Evolutionary conservation across 2,329 filamentous ascomycete species (phyloP), one percentile per base, ranked within the genome.

Genomic region (Alternaria hordeiaustralica): DNA sequence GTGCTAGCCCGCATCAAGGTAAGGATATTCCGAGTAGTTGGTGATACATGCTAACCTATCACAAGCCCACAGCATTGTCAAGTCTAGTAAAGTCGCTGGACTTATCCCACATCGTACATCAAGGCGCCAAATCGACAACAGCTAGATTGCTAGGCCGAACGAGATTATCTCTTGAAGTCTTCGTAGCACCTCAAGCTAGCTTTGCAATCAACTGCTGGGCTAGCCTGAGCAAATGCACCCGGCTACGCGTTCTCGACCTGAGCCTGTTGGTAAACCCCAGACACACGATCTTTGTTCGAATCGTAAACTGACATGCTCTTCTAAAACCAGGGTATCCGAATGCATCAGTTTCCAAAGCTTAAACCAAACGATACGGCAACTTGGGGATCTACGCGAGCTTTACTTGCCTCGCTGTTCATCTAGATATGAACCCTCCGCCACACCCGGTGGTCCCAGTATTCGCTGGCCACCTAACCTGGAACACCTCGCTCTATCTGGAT

Each of bases 201-300:
- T 89, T 90, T 69, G 84, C 84, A 3, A 76, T 86, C 55, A 87
- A 88, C 64, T 86, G 85, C 71, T 84, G 89, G 66, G 83, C 87
- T 3, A 82, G 85, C 3, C 73, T 90, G 20, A 82, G 84, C 3
- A 89, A 89, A 77, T 88, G 87, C 74, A 66, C 68, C 6, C 79
- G 82, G 0, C 79, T 90, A 5, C 77, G 77, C 10, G 64, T 80
- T 3, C 78, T 89, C 15, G 85, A 89, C 67, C 77, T 90, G 7
- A 83, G 81, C 5, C 80, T 87, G 4, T 63, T 13, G 55, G 60
- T 62, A 41, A 25, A n/a, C 36, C 30, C 28, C n/a, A 18, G 28
- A 28, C 13, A 30, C 28, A 18, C 20, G n/a, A 26, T 44, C 36
- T 41, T 28, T 9, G 10, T 43, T 44, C 25, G 23, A 45, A 15